phyloP scores from a whole-genome alignment of 1,284 basidiomycete species.

The Retiboletus flavoniger region DNA sequence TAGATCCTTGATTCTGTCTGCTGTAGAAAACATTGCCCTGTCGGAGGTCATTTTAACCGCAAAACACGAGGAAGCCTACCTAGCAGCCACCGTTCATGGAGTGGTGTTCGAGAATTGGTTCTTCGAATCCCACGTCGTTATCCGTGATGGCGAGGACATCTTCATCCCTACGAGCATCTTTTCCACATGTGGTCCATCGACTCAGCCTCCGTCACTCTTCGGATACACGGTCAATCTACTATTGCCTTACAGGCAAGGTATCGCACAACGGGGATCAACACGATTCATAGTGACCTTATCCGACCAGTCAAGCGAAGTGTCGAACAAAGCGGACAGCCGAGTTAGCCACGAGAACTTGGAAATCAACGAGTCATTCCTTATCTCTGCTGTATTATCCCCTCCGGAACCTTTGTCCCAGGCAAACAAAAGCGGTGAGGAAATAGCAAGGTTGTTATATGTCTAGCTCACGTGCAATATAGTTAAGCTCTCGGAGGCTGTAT shows the following conservation, averaged over 20 bases:
- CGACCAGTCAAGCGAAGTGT: conserved; percentile 15
- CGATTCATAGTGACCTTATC: conserved; percentile 54
- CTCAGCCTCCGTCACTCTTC: conserved; percentile 29
- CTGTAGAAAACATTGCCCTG: conserved; percentile 25
- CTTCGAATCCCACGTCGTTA: conserved; percentile 38
- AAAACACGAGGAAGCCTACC: conserved; percentile 44
- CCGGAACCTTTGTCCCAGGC: conserved; percentile 15
- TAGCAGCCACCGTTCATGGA: conserved; percentile 23
- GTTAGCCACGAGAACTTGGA: conserved; percentile 47
- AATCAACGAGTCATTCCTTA: conserved; percentile 72
- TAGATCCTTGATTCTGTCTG: conserved; percentile 23
- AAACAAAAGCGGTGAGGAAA: conserved; percentile 16
- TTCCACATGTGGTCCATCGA: conserved; percentile 18
- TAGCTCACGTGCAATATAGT: conserved; percentile 7
- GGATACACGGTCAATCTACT: conserved; percentile 47
- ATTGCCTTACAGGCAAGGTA: conserved; percentile 75
- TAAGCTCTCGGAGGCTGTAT: conserved; percentile 15
- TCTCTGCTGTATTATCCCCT: conserved; percentile 32
- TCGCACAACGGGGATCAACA: conserved; percentile 51
- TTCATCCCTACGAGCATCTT: conserved; percentile 27
- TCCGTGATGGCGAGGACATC: conserved; percentile 51
- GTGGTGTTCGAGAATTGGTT: conserved; percentile 26
- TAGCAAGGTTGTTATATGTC: neutral
- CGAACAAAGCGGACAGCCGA: conserved; percentile 14
- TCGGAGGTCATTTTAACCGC: conserved; percentile 50